Evolutionary conservation across 169 alveolate genomes (phyloP), one percentile per base, ranked within the genome.

Genomic region (Neospora caninum): DNA sequence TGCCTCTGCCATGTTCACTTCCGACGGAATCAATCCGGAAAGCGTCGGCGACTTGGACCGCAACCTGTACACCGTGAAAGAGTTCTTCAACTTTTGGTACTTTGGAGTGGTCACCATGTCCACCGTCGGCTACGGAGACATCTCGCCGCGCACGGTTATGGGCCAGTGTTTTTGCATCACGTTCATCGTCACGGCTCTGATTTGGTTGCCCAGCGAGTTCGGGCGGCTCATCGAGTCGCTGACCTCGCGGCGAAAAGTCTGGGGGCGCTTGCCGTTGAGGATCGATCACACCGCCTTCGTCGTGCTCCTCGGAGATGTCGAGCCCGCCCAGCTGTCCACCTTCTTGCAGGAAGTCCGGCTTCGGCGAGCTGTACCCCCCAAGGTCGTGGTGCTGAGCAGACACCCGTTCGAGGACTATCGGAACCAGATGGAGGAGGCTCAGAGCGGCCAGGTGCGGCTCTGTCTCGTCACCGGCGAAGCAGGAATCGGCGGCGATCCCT

Each of bases 41-140:
- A 6, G 18, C 36, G 39, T 34, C 34, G 34, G 54, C 54, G 67
- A 39, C 67, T 0, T 29, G 34, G 54, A 34, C 64, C 43, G 54
- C 36, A 18, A 42, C 34, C n/a, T 64, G 38, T 82, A 39, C 64
- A 42, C 88, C 34, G 27, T 82, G 38, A 13, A 13, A 2, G 88
- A 42, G 39, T 1, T 64, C 31, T 64, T 64, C 31, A 64, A 64
- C 73, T 82, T 82, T 39, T 82, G 88, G 88, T 82, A 82, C 43
- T 82, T 82, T 42, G 88, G 88, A 6, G 64, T 82, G 36, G 88
- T 82, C 34, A 82, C 88, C n/a, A 82, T 82, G 88, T 82, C 88
- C 88, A 82, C 88, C 34, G 91, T 86, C 42, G 91, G 91, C 34
- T 86, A 86, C 78, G 91, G 91, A 34, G 91, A 86, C 43, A 86